Evolutionary conservation across 1,284 basidiomycete species (phyloP), one percentile per base, ranked within the genome.

Genomic region (Polyporus tsugae): DNA sequence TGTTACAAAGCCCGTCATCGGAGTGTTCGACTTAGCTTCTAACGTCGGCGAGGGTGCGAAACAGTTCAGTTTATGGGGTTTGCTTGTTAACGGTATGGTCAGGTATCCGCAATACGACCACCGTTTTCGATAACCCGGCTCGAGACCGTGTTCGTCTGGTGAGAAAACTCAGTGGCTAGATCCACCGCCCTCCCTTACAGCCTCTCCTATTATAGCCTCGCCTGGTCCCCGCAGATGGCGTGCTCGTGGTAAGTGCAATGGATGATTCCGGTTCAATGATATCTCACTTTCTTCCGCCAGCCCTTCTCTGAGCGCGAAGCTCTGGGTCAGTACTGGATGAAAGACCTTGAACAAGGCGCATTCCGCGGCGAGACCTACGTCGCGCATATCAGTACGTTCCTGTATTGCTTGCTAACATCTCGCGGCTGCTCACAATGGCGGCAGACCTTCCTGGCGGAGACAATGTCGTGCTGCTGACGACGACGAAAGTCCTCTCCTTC

Each of bases 21-120:
- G 98, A 4, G 91, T 98, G 1, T 97, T 99, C 77, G 98, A 99
- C 81, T 87, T 99, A 57, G 94, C 97, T 4, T 93, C 96, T 38
- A 99, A 97, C 76, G 91, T 99, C 35, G 93, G 94, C n/a, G 97
- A 98, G 86, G 97, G 96, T 86, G 76, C 60, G 73, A 29, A 4
- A 17, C 10, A 36, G n/a, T 29, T 17, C 29, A 10, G 10, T 22
- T 10, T 41, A 29, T 35, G 33, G 13, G 15, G n/a, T 4, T 22
- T 4, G 19, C 33, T 39, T n/a, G 7, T 46, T 22, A 4, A 9
- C 11, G n/a, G 9, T 22, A 22, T 22, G 59, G 33, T 57, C 75
- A 93, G 94, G 94, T 36, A 96, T 99, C 72, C 90, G 98, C 52
- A 99, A 99, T 78, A 99, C 98, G 0, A 99, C 98, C 0, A 99